Conservation (phyloP, 75 land plant species). For the Isoetes taiwanensis region DNA sequence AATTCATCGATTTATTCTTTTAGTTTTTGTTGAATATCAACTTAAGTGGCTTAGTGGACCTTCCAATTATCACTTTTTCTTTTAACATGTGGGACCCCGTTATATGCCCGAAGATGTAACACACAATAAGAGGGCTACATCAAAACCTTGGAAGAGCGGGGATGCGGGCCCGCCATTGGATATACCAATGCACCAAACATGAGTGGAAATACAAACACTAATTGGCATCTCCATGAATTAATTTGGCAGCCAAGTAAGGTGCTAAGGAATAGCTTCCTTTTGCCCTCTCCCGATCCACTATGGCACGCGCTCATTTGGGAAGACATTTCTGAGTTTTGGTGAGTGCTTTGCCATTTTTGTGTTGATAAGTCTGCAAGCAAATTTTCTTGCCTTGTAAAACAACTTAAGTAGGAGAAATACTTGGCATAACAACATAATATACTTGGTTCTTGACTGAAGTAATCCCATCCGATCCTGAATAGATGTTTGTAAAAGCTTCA, state of each 20-base stretch:
- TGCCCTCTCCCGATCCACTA: constrained; percentile 79
- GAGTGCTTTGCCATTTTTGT: constrained; percentile 99
- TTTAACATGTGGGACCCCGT: no score
- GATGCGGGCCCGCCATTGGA: constrained; percentile 96
- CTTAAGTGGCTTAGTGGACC: no score
- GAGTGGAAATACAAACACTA: constrained; percentile 89
- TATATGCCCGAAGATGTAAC: no score
- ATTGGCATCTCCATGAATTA: constrained; percentile 87
- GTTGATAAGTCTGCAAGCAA: no score
- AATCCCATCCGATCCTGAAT: constrained; percentile 98
- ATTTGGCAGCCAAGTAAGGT: constrained; percentile 79
- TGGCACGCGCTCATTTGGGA: constrained; percentile 93
- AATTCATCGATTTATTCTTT: no score
- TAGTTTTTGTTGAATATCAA: no score
- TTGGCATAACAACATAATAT: no score
- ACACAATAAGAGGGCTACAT: no score
- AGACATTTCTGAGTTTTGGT: constrained; percentile 97
- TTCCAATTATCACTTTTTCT: no score
- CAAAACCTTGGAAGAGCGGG: constrained; percentile 64
- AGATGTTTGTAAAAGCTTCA: constrained; percentile 89
- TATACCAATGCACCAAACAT: constrained; percentile 83
- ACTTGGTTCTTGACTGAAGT: no score
- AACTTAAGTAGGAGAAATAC: neutral
- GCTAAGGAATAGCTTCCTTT: constrained; percentile 83
- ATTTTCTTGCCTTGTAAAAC: no score